Evolutionary conservation across 1,284 basidiomycete species (phyloP).

Genomic region (Leccinum fallax): DNA sequence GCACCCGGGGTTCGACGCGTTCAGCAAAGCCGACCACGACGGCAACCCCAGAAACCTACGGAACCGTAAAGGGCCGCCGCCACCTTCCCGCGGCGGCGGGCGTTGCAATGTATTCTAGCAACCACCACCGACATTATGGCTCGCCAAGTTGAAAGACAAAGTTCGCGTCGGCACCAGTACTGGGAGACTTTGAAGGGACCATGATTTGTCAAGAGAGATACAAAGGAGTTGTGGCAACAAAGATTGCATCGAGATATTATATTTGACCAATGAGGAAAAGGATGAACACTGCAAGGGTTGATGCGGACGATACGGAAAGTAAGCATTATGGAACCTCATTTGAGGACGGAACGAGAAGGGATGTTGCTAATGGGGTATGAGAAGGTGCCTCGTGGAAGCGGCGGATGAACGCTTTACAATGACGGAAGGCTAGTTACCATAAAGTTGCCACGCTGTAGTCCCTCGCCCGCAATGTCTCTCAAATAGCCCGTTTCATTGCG

Average conservation of each 20-base stretch:
- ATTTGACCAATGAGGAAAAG: not conserved
- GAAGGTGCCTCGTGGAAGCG: slow-evolving; percentile 22
- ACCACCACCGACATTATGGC: not conserved
- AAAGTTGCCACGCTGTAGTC: slow-evolving; percentile 18
- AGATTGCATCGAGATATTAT: not conserved
- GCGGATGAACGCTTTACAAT: slow-evolving; percentile 32
- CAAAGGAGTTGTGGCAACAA: not conserved
- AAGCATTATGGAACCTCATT: slow-evolving; percentile 23
- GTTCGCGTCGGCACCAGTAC: not conserved
- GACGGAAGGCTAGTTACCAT: slow-evolving; percentile 29
- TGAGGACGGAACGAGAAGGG: slow-evolving; percentile 24
- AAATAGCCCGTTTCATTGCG: slow-evolving; percentile 21
- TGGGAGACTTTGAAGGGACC: not conserved
- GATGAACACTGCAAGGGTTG: slow-evolving; percentile 18
- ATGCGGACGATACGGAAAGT: slow-evolving; percentile 11
- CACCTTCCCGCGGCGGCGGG: not conserved
- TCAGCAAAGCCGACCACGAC: not conserved
- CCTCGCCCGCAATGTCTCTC: slow-evolving; percentile 17
- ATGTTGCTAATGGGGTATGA: slow-evolving; percentile 19
- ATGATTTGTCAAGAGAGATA: not conserved
- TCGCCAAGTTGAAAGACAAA: not conserved
- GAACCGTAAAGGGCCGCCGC: not conserved
- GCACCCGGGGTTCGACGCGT: not conserved
- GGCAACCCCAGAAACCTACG: not conserved
- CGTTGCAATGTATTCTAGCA: not conserved